Evolutionary conservation across 441 rosid species (phyloP).

Genomic region (Arabidopsis hybrid): DNA sequence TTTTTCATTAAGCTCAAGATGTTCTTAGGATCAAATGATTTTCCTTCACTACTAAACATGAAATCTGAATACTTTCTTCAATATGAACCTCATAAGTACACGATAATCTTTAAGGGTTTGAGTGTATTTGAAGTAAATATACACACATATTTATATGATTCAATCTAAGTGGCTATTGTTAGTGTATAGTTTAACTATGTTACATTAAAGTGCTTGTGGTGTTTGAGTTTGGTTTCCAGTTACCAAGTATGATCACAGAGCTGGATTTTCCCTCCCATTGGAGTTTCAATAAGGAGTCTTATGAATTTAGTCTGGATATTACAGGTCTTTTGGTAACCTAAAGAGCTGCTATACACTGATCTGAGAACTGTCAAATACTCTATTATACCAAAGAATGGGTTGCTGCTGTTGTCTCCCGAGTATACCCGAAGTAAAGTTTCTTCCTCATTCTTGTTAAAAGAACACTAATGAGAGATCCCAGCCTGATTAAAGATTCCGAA

Average conservation of each 20-base stretch:
- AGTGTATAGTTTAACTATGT: background rate
- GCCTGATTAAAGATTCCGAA: no score
- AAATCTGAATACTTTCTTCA: background rate
- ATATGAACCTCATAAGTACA: background rate
- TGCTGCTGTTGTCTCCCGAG: constrained; percentile 81
- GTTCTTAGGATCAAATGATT: constrained; percentile 16
- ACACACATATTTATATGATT: background rate
- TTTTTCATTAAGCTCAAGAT: background rate
- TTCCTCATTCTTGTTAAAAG: constrained; percentile 17
- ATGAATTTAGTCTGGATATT: background rate
- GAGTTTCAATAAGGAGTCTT: background rate
- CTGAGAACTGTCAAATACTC: background rate
- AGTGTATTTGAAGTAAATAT: background rate
- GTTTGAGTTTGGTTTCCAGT: background rate
- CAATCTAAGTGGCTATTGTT: background rate
- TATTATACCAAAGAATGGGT: constrained; percentile 55
- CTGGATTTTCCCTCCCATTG: constrained; percentile 4
- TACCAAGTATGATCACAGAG: constrained; percentile 5
- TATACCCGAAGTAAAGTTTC: constrained; percentile 55
- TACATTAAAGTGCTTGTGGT: background rate
- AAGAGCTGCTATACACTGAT: constrained; percentile 11
- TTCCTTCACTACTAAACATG: background rate
- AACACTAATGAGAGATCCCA: background rate
- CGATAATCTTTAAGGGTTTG: background rate
- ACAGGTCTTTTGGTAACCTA: constrained; percentile 12